Percentiles rank a stretch among this genome's conserved stretches.
These are phyloP conservation scores for Aspergillus asperescens DNA, from an alignment of 495 filamentous ascomycete genomes.

Conservation along the genomic window DNA sequence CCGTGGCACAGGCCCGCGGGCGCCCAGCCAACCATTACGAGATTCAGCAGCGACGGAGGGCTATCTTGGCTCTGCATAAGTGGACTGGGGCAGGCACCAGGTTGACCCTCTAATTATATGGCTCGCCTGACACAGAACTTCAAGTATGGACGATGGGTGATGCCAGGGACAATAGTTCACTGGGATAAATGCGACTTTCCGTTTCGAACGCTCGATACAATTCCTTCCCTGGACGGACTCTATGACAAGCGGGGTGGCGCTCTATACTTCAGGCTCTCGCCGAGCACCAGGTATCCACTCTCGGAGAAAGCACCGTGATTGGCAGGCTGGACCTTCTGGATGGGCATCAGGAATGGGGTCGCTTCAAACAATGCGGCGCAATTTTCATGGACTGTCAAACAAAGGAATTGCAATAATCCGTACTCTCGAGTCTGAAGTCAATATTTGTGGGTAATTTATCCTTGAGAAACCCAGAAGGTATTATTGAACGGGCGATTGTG, in stretches of 20 bases:
- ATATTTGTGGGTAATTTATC: too few species aligned
- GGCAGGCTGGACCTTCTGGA: neutral
- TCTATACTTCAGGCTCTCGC: conserved; percentile 1
- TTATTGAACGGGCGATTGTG: neutral
- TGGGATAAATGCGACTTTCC: too few species aligned
- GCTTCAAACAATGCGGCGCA: neutral
- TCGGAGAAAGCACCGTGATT: conserved; percentile 4
- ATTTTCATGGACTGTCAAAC: too few species aligned
- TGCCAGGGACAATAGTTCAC: too few species aligned
- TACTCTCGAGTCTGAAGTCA: too few species aligned
- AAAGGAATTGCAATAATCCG: too few species aligned
- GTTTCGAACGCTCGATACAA: too few species aligned
- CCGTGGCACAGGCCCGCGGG: conserved; percentile 69
- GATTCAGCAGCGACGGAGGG: conserved; percentile 64
- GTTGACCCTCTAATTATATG: conserved; percentile 50
- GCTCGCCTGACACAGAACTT: too few species aligned
- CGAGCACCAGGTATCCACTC: conserved; percentile 1
- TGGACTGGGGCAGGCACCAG: conserved; percentile 76
- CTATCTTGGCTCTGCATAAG: conserved; percentile 65
- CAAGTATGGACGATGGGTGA: neutral
- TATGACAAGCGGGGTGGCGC: neutral
- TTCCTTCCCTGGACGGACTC: too few species aligned
- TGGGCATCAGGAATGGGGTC: neutral
- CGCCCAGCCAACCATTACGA: conserved; percentile 70
- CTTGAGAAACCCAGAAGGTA: too few species aligned